Percentiles rank a stretch among this genome's conserved stretches.
Conservation (phyloP, 257 asterid genomes). For the Fraxinus americana region DNA sequence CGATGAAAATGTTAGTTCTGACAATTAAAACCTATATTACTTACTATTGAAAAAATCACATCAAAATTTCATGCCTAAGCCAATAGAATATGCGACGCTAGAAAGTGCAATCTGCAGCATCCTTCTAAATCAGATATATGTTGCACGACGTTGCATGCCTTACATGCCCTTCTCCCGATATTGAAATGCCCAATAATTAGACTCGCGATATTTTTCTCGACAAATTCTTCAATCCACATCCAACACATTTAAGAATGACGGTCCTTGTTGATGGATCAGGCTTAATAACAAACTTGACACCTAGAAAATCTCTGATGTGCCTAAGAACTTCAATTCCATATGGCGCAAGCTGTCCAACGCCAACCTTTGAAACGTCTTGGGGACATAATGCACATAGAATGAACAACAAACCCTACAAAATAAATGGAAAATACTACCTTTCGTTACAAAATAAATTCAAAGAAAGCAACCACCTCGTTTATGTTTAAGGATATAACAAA, state of each 20-base stretch:
- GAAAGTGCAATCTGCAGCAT: not conserved
- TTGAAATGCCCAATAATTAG: too few species aligned
- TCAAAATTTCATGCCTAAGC: not conserved
- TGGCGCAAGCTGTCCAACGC: conserved; percentile 84
- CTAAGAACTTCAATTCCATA: conserved; percentile 73
- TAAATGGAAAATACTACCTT: not conserved
- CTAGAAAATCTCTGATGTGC: conserved; percentile 71
- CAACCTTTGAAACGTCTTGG: conserved; percentile 84
- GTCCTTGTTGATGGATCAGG: conserved; percentile 82
- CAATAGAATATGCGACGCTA: not conserved
- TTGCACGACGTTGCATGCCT: not conserved
- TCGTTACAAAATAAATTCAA: not conserved
- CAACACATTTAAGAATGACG: conserved; percentile 76
- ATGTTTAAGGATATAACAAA: not conserved
- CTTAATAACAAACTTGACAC: conserved; percentile 67
- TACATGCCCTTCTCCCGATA: not conserved
- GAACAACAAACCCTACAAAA: conserved; percentile 78
- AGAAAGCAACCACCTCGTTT: not conserved
- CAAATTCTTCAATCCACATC: conserved; percentile 82
- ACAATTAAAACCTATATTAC: not conserved
- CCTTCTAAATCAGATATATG: not conserved
- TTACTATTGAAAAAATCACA: not conserved
- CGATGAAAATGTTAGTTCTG: not conserved
- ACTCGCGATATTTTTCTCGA: conserved; percentile 73
- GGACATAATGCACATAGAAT: conserved; percentile 87